Conservation (phyloP, 768 basidiomycete species). For the Lentinus brumalis region DNA sequence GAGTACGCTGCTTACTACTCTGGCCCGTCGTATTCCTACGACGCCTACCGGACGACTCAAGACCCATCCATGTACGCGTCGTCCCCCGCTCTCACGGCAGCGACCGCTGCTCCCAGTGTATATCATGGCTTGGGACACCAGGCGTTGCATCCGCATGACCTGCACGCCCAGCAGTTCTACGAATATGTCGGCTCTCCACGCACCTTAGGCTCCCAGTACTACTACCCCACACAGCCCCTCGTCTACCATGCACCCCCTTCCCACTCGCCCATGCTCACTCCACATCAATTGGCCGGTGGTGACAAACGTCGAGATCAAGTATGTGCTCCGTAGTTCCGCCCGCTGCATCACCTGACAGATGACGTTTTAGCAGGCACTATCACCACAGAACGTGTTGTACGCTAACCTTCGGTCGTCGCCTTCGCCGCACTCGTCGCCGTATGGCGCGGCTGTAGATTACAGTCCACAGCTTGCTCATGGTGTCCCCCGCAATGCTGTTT, state of each 20-base stretch:
- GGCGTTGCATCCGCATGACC: constrained; percentile 45
- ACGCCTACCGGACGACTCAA: constrained; percentile 49
- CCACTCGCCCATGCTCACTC: constrained; percentile 58
- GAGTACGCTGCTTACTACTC: constrained; percentile 66
- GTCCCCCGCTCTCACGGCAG: constrained; percentile 46
- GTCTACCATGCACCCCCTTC: constrained; percentile 56
- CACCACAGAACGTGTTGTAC: constrained; percentile 43
- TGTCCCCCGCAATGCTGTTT: constrained; percentile 26
- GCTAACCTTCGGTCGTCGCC: constrained; percentile 44
- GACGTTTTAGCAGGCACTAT: constrained; percentile 37
- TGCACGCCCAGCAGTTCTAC: constrained; percentile 57
- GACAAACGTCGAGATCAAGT: constrained; percentile 66
- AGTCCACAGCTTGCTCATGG: constrained; percentile 43
- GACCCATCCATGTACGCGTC: constrained; percentile 55
- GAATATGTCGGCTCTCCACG: constrained; percentile 54
- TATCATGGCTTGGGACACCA: constrained; percentile 51
- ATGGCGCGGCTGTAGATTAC: constrained; percentile 51
- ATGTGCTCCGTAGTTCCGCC: constrained; percentile 8
- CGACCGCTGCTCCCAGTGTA: constrained; percentile 44
- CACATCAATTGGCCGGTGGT: constrained; percentile 43
- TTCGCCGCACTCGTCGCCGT: constrained; percentile 47
- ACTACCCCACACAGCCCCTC: constrained; percentile 59
- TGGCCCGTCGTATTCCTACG: constrained; percentile 48
- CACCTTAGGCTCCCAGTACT: constrained; percentile 58
- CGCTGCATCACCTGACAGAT: constrained; percentile 48